Evolutionary conservation across 768 basidiomycete species (phyloP).

Genomic region (Naganishia vaughanmartiniae): DNA sequence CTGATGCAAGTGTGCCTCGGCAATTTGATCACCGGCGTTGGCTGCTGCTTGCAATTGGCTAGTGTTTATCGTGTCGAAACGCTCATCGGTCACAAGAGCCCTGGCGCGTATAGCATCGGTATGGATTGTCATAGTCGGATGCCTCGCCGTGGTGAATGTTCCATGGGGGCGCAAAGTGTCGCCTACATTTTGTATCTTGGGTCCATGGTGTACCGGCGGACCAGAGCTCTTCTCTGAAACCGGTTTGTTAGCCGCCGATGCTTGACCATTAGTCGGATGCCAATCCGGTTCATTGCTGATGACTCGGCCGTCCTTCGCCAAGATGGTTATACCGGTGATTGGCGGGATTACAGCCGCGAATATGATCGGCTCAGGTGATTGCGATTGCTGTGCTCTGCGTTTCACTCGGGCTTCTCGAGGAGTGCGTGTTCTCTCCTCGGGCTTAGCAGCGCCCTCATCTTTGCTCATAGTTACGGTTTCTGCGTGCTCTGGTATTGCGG

Average conservation of each 20-base stretch:
- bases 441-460: background rate
- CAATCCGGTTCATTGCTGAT: background rate
- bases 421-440: conserved; percentile 5
- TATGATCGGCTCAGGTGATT: conserved; percentile 1
- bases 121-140: conserved; percentile 10
- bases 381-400: background rate
- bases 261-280: background rate
- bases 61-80: conserved; percentile 18
- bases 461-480: background rate
- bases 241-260: too few relatives aligned
- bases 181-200: conserved; percentile 6
- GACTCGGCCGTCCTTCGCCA: background rate
- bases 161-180: conserved; percentile 15
- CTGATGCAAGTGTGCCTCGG: conserved; percentile 18
- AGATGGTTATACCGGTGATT: background rate
- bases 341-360: conserved; percentile 13
- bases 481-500: background rate
- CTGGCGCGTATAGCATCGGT: background rate
- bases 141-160: conserved; percentile 25
- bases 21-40: conserved; percentile 27
- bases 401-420: background rate
- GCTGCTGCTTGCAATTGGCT: conserved; percentile 25
- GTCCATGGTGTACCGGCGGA: background rate
- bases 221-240: background rate
- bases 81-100: conserved; percentile 3